Evolutionary conservation across 1,284 basidiomycete genomes (phyloP).

Genomic region (Pascua sp.): DNA sequence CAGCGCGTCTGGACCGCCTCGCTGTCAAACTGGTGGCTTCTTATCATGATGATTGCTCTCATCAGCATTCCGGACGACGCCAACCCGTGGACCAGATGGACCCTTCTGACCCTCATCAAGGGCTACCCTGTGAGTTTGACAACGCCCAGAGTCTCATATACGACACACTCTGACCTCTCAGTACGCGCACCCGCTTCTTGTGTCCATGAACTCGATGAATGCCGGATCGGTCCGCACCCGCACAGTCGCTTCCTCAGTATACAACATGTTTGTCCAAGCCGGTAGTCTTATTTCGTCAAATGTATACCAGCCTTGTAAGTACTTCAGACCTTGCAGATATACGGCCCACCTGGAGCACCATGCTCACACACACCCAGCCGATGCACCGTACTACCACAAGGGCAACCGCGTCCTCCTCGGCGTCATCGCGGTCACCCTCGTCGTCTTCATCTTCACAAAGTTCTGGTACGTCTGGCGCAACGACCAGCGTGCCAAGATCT

Average conservation of each 20-base stretch:
- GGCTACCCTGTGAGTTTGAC: conserved; percentile 10
- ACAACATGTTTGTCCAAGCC: conserved; percentile 43
- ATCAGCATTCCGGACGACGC: conserved; percentile 22
- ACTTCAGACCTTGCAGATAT: too few relatives aligned
- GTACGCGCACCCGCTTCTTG: conserved; percentile 31
- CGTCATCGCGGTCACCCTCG: conserved; percentile 24
- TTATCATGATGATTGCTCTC: conserved; percentile 31
- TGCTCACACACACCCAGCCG: conserved; percentile 3
- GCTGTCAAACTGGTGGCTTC: conserved; percentile 27
- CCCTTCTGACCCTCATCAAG: conserved; percentile 17
- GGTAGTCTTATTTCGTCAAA: conserved; percentile 31
- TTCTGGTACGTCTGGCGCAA: conserved; percentile 28
- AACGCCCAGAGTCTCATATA: too few relatives aligned
- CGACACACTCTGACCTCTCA: neutral
- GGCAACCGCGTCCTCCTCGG: conserved; percentile 36
- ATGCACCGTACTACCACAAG: conserved; percentile 35
- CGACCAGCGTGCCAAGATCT: conserved; percentile 24
- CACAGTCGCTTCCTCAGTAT: conserved; percentile 35
- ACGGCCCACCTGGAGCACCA: too few relatives aligned
- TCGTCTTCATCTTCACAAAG: conserved; percentile 24
- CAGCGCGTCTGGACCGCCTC: conserved; percentile 23
- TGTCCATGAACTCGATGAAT: conserved; percentile 32
- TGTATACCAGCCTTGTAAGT: conserved; percentile 29
- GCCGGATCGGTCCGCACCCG: conserved; percentile 39
- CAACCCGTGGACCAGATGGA: conserved; percentile 24